Percentiles rank a stretch among this genome's conserved stretches.
phyloP scores from a whole-genome alignment of 257 asterid species.

The Solanum stenotomum region DNA sequence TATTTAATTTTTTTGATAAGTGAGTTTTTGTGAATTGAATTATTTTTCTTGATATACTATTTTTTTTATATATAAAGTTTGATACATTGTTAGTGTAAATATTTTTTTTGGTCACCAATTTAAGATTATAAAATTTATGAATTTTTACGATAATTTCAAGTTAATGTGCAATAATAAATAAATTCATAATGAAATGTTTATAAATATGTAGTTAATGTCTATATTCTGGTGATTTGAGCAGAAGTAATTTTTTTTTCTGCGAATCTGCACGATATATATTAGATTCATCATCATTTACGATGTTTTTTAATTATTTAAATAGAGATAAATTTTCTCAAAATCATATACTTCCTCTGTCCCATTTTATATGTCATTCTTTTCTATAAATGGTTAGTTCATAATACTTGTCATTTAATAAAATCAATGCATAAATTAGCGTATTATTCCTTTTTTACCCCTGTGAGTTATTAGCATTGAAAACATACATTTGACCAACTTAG shows the following conservation, averaged over 20 bases:
- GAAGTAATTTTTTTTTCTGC: too few relatives aligned
- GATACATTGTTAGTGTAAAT: neutral
- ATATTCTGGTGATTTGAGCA: too few relatives aligned
- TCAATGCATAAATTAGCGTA: too few relatives aligned
- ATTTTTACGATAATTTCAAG: neutral
- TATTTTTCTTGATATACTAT: neutral
- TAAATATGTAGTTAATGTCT: neutral
- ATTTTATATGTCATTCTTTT: too few relatives aligned
- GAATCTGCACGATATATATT: too few relatives aligned
- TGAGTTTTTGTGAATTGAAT: neutral
- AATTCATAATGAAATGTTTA: neutral
- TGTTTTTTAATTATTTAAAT: too few relatives aligned
- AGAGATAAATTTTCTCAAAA: too few relatives aligned
- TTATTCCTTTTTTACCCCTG: too few relatives aligned
- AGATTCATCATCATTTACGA: neutral
- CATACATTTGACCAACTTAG: too few relatives aligned
- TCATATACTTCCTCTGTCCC: neutral
- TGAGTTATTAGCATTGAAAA: too few relatives aligned
- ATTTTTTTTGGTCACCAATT: neutral
- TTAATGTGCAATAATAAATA: neutral
- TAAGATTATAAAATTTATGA: neutral
- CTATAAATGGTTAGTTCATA: too few relatives aligned
- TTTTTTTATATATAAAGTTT: neutral
- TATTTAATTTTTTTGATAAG: neutral
- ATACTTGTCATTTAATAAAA: too few relatives aligned